phyloP scores from a whole-genome alignment of 176 grass and related monocot genomes.

The Stipa capillata region DNA sequence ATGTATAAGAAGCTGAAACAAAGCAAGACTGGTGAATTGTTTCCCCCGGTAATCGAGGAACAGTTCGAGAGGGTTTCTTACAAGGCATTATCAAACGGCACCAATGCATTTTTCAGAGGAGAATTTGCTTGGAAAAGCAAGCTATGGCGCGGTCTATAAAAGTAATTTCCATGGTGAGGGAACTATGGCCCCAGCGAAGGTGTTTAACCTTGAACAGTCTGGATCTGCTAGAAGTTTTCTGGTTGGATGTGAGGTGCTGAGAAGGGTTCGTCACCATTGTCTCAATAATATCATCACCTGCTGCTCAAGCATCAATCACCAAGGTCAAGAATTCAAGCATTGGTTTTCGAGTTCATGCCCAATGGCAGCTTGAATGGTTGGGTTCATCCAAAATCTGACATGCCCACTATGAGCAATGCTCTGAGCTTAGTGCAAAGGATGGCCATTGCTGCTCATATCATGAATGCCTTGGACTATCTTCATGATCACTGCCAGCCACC shows the following conservation, averaged over 20 bases:
- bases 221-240: constrained; percentile 14
- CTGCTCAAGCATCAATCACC: not conserved
- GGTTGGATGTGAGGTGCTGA: constrained; percentile 18
- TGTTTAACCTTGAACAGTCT: not conserved
- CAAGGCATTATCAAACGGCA: not conserved
- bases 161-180: not conserved
- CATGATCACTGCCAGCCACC: constrained; percentile 16
- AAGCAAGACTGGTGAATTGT: too few species aligned
- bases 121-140: not conserved
- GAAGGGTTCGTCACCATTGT: constrained; percentile 14
- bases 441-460: not conserved
- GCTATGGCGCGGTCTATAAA: not conserved
- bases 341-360: not conserved
- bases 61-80: not conserved
- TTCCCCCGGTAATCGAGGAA: too few species aligned
- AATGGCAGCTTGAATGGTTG: not conserved
- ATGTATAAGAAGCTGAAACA: too few species aligned
- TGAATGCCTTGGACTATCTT: constrained; percentile 25
- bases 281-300: constrained; percentile 32
- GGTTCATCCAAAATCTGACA: not conserved
- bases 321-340: not conserved
- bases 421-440: constrained; percentile 8
- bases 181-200: too few species aligned
- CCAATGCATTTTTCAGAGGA: not conserved
- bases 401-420: not conserved